Evolutionary conservation across 139 green algal genomes (phyloP), one percentile per base, ranked within the genome.

Genomic region (Chlamydomonas sphaeroides): DNA sequence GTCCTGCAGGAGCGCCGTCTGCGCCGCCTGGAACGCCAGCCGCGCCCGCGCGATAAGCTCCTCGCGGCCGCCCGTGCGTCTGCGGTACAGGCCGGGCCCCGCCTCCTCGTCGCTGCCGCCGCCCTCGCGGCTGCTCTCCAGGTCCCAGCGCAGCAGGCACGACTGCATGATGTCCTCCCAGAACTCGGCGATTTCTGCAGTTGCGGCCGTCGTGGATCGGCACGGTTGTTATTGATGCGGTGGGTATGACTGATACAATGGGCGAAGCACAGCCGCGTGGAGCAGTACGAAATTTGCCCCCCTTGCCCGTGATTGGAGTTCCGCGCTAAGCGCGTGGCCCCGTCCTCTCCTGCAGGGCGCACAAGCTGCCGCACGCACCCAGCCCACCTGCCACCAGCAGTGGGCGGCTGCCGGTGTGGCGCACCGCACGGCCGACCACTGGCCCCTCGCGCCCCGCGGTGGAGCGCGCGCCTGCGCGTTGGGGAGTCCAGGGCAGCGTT

Each of bases 341-440:
- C n/a, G n/a, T n/a, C n/a, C n/a, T n/a, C n/a, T n/a, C n/a, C n/a
- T n/a, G n/a, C n/a, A n/a, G n/a, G n/a, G n/a, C n/a, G n/a, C n/a
- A n/a, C n/a, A n/a, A n/a, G n/a, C n/a, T n/a, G n/a, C n/a, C n/a
- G n/a, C n/a, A n/a, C n/a, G n/a, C n/a, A n/a, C n/a, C n/a, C n/a
- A n/a, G n/a, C n/a, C n/a, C n/a, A n/a, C n/a, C n/a, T n/a, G n/a
- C n/a, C n/a, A 80, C 39, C 33, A 89, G 85, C 41, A 89, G 78
- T 0, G 85, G 85, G 33, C 85, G 39, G 66, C 65, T 78, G 56
- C 85, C 79, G 14, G 30, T 84, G 72, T 77, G 68, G 1, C 85
- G 85, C 32, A 89, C 65, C 2, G 79, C 56, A 4, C 85, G 79
- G 2, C 85, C 85, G 2, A 89, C 79, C n/a, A 89, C 79, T 0